Conservation (phyloP, 1,139 yeast species). For the Geotrichum histeridarum region DNA sequence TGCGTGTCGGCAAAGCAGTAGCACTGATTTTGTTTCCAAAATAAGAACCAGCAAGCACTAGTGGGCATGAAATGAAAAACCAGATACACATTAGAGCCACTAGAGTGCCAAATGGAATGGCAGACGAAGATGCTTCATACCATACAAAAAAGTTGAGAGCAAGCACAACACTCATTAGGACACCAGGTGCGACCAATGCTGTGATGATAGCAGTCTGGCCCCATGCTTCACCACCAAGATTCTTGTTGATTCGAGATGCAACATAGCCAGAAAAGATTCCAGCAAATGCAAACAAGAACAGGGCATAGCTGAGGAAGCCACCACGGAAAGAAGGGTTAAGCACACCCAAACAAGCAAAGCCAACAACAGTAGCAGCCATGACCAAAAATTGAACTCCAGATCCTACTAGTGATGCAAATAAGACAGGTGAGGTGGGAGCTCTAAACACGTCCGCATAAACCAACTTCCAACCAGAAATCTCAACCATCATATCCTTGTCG, state of each 20-base stretch:
- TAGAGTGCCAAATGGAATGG: slow-evolving; percentile 71
- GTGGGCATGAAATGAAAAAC: slow-evolving; percentile 63
- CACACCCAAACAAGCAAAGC: slow-evolving; percentile 54
- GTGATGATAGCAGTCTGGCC: slow-evolving; percentile 29
- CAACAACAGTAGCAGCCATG: slow-evolving; percentile 57
- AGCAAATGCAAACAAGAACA: slow-evolving; percentile 58
- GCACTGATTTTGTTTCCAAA: slow-evolving; percentile 46
- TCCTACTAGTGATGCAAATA: slow-evolving; percentile 57
- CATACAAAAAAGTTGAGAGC: slow-evolving; percentile 64
- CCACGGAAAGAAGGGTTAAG: slow-evolving; percentile 60
- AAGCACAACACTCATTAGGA: slow-evolving; percentile 50
- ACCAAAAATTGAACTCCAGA: slow-evolving; percentile 70
- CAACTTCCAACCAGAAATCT: slow-evolving; percentile 50
- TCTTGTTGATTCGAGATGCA: slow-evolving; percentile 57
- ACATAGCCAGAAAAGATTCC: slow-evolving; percentile 70
- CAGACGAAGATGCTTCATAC: slow-evolving; percentile 71
- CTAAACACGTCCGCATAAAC: slow-evolving; percentile 52
- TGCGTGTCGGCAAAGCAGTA: slow-evolving; percentile 33
- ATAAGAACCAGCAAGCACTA: slow-evolving; percentile 67
- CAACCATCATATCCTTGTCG: slow-evolving; percentile 32
- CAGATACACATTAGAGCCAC: slow-evolving; percentile 54
- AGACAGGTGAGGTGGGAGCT: slow-evolving; percentile 45
- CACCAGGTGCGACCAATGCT: slow-evolving; percentile 50
- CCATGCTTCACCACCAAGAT: slow-evolving; percentile 44
- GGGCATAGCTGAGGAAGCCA: slow-evolving; percentile 56